Evolutionary conservation across 179 eudicot genomes (phyloP).

Genomic region (Corrigiola litoralis): DNA sequence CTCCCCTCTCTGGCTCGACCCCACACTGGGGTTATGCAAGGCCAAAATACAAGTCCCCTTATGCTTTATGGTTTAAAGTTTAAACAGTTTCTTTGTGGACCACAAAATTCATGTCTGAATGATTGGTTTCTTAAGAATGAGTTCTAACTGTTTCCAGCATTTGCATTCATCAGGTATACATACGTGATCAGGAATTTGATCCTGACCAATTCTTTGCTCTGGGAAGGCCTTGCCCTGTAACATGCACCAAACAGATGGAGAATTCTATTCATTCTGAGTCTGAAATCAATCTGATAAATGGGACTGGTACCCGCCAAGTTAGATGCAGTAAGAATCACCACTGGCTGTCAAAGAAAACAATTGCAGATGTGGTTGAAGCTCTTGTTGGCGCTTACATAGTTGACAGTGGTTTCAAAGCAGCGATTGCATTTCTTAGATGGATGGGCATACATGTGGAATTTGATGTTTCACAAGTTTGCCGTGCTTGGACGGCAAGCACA

Average conservation of each 20-base stretch:
- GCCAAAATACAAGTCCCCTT: too few relatives aligned
- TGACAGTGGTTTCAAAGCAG: slow-evolving; percentile 89
- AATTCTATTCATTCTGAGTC: slow-evolving; percentile 39
- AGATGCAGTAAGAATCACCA: slow-evolving; percentile 79
- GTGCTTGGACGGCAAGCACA: slow-evolving; percentile 59
- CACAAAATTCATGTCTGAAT: background rate
- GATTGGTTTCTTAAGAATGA: background rate
- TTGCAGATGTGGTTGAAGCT: slow-evolving; percentile 93
- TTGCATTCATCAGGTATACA: slow-evolving; percentile 51
- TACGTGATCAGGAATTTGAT: slow-evolving; percentile 85
- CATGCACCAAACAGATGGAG: slow-evolving; percentile 50
- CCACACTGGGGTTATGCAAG: too few relatives aligned
- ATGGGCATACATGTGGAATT: slow-evolving; percentile 69
- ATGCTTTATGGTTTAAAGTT: too few relatives aligned
- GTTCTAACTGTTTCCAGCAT: slow-evolving; percentile 9
- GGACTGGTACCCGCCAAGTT: slow-evolving; percentile 29
- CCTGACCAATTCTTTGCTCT: slow-evolving; percentile 53
- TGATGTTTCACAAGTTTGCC: slow-evolving; percentile 48
- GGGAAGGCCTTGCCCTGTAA: slow-evolving; percentile 72
- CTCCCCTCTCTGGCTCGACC: too few relatives aligned
- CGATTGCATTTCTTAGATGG: slow-evolving; percentile 85
- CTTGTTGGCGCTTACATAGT: slow-evolving; percentile 83
- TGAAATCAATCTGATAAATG: slow-evolving; percentile 18
- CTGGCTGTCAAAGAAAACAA: slow-evolving; percentile 81
- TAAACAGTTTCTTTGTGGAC: too few relatives aligned